These are phyloP conservation scores for Secale cereale DNA, from an alignment of 176 grass and related monocot species.

Conservation along the genomic window DNA sequence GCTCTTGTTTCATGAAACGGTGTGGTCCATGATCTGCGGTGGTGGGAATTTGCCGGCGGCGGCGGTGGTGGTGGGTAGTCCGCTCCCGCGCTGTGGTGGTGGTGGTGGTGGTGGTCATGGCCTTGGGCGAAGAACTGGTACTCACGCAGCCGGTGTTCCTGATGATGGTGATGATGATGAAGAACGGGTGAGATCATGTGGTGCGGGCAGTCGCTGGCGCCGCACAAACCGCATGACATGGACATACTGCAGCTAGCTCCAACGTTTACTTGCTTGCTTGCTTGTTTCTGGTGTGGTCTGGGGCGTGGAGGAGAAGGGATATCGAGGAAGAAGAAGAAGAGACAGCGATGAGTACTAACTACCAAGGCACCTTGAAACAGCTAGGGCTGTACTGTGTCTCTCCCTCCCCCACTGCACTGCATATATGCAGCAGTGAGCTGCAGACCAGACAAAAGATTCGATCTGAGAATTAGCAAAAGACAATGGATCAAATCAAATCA, in stretches of 20 bases:
- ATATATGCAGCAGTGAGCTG: too few species aligned
- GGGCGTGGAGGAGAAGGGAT: too few species aligned
- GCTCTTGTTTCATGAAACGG: background rate
- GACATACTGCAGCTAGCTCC: background rate
- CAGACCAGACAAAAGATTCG: background rate
- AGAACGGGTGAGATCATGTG: background rate
- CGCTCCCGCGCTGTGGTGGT: too few species aligned
- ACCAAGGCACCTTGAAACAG: too few species aligned
- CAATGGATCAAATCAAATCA: too few species aligned
- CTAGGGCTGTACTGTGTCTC: too few species aligned
- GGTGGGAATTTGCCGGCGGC: background rate
- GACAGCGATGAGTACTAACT: too few species aligned
- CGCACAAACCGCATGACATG: conserved; percentile 13
- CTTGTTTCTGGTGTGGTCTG: too few species aligned
- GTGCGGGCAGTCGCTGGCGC: background rate
- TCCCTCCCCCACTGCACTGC: too few species aligned
- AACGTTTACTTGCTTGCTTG: background rate
- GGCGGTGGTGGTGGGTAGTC: background rate
- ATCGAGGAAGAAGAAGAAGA: too few species aligned
- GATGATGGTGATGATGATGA: background rate
- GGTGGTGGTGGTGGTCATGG: background rate
- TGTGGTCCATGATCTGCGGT: background rate
- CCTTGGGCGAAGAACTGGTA: conserved; percentile 23
- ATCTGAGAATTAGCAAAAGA: background rate
- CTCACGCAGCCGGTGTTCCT: conserved; percentile 8